Evolutionary conservation across 2,329 filamentous ascomycete genomes (phyloP), one percentile per base, ranked within the genome.

Genomic region (Corynespora cassiicola): DNA sequence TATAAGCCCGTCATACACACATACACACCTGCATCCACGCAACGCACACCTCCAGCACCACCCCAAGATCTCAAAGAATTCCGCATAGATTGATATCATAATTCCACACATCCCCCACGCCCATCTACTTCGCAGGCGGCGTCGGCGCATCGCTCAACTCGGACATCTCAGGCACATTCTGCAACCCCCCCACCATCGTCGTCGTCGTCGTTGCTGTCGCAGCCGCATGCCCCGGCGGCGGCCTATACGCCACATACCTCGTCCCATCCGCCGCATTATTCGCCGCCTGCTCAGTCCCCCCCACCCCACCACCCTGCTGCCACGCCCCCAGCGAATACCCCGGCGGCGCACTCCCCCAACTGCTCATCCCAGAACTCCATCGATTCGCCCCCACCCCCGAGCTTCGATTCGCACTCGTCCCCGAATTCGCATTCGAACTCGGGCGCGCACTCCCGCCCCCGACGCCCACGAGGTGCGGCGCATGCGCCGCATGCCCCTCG

Each of bases 391-490:
- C n/a, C n/a, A n/a, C n/a, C n/a, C n/a, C n/a, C n/a, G n/a, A n/a
- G n/a, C n/a, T n/a, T n/a, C n/a, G n/a, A n/a, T n/a, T n/a, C n/a
- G 15, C 8, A 29, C 10, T 11, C 15, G 27, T n/a, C n/a, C n/a
- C n/a, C n/a, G n/a, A n/a, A n/a, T n/a, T n/a, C n/a, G n/a, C n/a
- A n/a, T n/a, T n/a, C n/a, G n/a, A n/a, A n/a, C n/a, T n/a, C n/a
- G n/a, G n/a, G n/a, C n/a, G n/a, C n/a, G n/a, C 49, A 15, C 50
- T 63, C 21, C 62, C 61, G 14, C 62, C 63, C 6, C 63, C 62
- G 2, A 66, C 44, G 7, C 57, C 62, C 19, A 65, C 61, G 1
- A 54, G 50, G 29, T 65, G 50, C 18, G 64, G 63, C 7, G 47
- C 53, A 19, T 54, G 56, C 2, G 62, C 54, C 6, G 45, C 37